Evolutionary conservation across 1,284 basidiomycete species (phyloP), one percentile per base, ranked within the genome.

Genomic region (Ceratobasidium sp.): DNA sequence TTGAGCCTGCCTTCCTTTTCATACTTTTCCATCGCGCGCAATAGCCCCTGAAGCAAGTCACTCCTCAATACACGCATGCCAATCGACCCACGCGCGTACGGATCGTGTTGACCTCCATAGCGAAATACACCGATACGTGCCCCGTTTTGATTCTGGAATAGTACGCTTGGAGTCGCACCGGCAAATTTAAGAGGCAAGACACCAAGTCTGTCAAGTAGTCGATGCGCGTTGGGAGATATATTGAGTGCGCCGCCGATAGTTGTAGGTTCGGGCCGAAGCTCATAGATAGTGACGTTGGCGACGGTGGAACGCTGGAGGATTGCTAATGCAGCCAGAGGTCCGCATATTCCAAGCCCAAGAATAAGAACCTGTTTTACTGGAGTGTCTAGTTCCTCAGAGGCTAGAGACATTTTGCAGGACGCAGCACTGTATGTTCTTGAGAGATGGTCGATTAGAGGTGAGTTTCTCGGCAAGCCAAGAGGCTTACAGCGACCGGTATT

Each of bases 161-260:
- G 44, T 18, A 69, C 60, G 20, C 26, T 55, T 2, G 72, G 72
- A 5, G 72, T 76, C 2, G 72, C 72, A 13, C 72, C 72, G 12
- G 72, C 72, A 56, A 76, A 76, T 5, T 49, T 44, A 28, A 78
- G 58, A 28, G 69, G 68, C 40, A 28, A 26, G 77, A 78, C 77
- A 18, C 77, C 77, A 10, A 78, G 77, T 56, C 69, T 78, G 18
- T 78, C 68, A 13, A 78, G 40, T 2, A 66, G 33, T n/a, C 77
- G 68, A 39, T 78, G 77, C 20, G 67, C 67, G 69, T 78, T 78
- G 23, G 77, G 77, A 13, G 68, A 71, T n/a, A 78, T 72, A 39
- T 78, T 71, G 15, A 78, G 68, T 13, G 44, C 77, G 20, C 77
- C 77, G 3, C 77, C 77, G 51, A 78, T 78, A 7, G 69, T 78